Percentiles rank a stretch among this genome's conserved stretches.
phyloP scores from a whole-genome alignment of 2,329 filamentous ascomycete genomes.

The Xylariaceae sp. region DNA sequence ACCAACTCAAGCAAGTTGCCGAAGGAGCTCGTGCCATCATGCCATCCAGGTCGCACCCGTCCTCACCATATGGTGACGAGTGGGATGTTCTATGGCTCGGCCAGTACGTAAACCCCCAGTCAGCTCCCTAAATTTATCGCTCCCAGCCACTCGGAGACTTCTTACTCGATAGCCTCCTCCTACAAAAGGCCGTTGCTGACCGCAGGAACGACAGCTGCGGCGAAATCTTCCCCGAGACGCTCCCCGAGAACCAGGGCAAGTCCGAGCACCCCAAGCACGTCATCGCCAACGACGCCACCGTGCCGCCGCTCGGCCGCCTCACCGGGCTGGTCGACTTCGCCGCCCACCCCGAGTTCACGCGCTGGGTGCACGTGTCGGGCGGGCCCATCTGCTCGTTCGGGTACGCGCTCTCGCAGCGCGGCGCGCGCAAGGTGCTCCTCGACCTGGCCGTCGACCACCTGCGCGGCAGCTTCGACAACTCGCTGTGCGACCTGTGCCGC shows the following conservation, averaged over 20 bases:
- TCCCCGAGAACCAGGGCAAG: slow-evolving; percentile 19
- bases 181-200: too few relatives aligned
- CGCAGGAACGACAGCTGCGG: too few relatives aligned
- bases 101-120: slow-evolving; percentile 8
- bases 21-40: slow-evolving; percentile 24
- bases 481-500: slow-evolving; percentile 23
- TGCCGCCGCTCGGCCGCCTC: slow-evolving; percentile 18
- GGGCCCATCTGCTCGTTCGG: slow-evolving; percentile 23
- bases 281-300: slow-evolving; percentile 18
- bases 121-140: background rate
- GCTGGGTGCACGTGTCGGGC: slow-evolving; percentile 19
- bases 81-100: slow-evolving; percentile 24
- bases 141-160: too few relatives aligned
- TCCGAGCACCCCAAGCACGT: slow-evolving; percentile 17
- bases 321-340: slow-evolving; percentile 22
- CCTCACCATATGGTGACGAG: slow-evolving; percentile 20
- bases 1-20: slow-evolving; percentile 24
- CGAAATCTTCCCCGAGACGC: slow-evolving; percentile 20
- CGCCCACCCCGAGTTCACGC: slow-evolving; percentile 15
- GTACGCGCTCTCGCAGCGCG: slow-evolving; percentile 22
- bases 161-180: too few relatives aligned
- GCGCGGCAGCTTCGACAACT: slow-evolving; percentile 24
- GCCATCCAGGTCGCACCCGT: slow-evolving; percentile 11
- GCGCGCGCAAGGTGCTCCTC: slow-evolving; percentile 21
- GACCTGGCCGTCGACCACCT: slow-evolving; percentile 24